Percentiles rank a stretch among this genome's conserved stretches.
These are phyloP conservation scores for Entomortierella chlamydospora DNA, from an alignment of 192 early-diverging fungal genomes.

Conservation along the genomic window DNA sequence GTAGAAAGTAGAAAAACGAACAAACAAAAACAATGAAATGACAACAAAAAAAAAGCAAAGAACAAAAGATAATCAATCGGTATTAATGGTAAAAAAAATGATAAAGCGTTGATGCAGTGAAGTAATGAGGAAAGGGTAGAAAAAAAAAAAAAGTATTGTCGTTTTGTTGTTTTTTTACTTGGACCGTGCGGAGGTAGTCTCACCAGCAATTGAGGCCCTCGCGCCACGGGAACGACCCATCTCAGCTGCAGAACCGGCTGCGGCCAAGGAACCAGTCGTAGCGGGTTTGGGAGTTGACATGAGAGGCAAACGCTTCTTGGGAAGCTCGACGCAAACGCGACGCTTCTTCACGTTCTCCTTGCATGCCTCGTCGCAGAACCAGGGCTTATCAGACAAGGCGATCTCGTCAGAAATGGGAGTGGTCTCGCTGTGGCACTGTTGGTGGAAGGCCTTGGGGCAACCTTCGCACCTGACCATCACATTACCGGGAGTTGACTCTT, in stretches of 20 bases:
- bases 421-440: conserved; percentile 66
- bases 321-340: conserved; percentile 70
- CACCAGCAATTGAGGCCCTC: conserved; percentile 39
- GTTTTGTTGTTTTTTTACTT: conserved; percentile 24
- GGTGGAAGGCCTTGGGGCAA: conserved; percentile 85
- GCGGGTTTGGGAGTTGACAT: conserved; percentile 69
- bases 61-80: conserved; percentile 14
- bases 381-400: conserved; percentile 60
- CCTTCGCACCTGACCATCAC: conserved; percentile 85
- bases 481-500: conserved; percentile 70
- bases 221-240: conserved; percentile 28
- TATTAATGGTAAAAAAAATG: conserved; percentile 35
- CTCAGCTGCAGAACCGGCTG: conserved; percentile 45
- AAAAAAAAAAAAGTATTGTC: background rate
- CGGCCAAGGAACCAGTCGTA: conserved; percentile 10
- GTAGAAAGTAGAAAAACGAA: conserved; percentile 4
- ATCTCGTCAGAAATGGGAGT: conserved; percentile 57
- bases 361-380: conserved; percentile 74
- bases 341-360: conserved; percentile 65
- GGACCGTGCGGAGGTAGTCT: conserved; percentile 12
- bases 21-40: conserved; percentile 21
- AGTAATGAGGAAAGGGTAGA: background rate
- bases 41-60: conserved; percentile 17
- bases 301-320: conserved; percentile 69
- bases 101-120: conserved; percentile 4